Evolutionary conservation across 805 yeast species (phyloP).

Genomic region (Candida krabiensis): DNA sequence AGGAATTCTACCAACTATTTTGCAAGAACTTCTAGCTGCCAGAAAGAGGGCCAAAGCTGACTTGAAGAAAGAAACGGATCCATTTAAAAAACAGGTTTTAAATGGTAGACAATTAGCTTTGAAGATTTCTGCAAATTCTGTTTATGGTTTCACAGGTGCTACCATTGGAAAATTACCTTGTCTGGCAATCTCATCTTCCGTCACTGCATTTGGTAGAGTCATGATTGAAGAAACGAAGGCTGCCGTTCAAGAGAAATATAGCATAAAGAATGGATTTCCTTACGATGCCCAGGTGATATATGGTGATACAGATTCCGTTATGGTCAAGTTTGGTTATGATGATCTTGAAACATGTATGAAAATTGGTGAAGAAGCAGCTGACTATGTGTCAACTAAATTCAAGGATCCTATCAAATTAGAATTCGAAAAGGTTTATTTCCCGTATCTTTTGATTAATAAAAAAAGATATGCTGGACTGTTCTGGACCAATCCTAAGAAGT

Average conservation of each 20-base stretch:
- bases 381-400: constrained; percentile 74
- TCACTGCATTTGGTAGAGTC: constrained; percentile 92
- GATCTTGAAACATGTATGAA: constrained; percentile 85
- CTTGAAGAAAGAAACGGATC: constrained; percentile 88
- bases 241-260: constrained; percentile 78
- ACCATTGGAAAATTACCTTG: constrained; percentile 97
- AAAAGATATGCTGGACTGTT: constrained; percentile 96
- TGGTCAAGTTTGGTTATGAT: constrained; percentile 91
- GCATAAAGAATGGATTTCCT: constrained; percentile 78
- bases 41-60: constrained; percentile 92
- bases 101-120: constrained; percentile 97
- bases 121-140: constrained; percentile 96
- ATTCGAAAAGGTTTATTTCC: constrained; percentile 95
- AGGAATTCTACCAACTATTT: constrained; percentile 90
- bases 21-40: constrained; percentile 84
- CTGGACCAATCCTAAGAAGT: constrained; percentile 92
- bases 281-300: constrained; percentile 88
- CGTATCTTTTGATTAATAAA: constrained; percentile 90
- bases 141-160: constrained; percentile 98
- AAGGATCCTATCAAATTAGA: constrained; percentile 88
- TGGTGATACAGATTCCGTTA: constrained; percentile 99
- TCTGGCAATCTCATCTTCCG: constrained; percentile 92
- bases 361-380: constrained; percentile 94
- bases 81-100: constrained; percentile 87
- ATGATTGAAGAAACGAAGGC: constrained; percentile 93